phyloP scores from a whole-genome alignment of 2,329 filamentous ascomycete genomes.

The Colletotrichum destructivum region DNA sequence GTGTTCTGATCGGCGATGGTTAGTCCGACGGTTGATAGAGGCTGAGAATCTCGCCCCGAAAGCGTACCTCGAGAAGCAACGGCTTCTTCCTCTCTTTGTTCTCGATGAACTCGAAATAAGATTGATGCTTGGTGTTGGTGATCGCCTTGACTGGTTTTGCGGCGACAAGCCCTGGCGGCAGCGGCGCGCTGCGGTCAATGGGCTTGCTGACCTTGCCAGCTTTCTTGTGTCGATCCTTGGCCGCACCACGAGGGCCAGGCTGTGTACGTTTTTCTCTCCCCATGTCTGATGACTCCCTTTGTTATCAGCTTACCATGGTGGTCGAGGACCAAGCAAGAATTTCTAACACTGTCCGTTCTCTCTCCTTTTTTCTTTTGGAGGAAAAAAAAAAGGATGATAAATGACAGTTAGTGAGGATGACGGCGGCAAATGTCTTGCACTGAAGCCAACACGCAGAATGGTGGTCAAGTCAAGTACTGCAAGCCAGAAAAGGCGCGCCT shows the following conservation, averaged over 20 bases:
- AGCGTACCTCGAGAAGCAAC: constrained; percentile 72
- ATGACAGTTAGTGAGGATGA: constrained; percentile 29
- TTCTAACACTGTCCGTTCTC: constrained; percentile 11
- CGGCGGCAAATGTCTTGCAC: constrained; percentile 13
- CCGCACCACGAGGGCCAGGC: constrained; percentile 35
- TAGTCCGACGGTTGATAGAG: constrained; percentile 17
- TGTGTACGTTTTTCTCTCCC: constrained; percentile 43
- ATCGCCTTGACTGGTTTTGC: constrained; percentile 50
- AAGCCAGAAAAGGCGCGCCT: constrained; percentile 23
- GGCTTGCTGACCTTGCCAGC: constrained; percentile 29
- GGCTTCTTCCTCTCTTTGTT: constrained; percentile 77
- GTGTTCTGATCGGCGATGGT: constrained; percentile 62
- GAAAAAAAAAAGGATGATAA: constrained; percentile 13
- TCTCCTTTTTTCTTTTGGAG: neutral
- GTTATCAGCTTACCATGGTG: constrained; percentile 41
- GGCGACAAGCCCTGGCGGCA: constrained; percentile 54
- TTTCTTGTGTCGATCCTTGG: constrained; percentile 42
- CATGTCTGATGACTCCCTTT: constrained; percentile 34
- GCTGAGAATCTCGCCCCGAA: neutral
- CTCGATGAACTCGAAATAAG: constrained; percentile 76
- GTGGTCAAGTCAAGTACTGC: constrained; percentile 32
- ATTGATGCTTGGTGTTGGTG: constrained; percentile 70
- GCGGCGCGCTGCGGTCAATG: constrained; percentile 51
- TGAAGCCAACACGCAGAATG: constrained; percentile 11
- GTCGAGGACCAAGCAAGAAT: constrained; percentile 16